Evolutionary conservation across 228 moss, liverwort and hornwort genomes (phyloP).

Genomic region (Sphagnum fallax): DNA sequence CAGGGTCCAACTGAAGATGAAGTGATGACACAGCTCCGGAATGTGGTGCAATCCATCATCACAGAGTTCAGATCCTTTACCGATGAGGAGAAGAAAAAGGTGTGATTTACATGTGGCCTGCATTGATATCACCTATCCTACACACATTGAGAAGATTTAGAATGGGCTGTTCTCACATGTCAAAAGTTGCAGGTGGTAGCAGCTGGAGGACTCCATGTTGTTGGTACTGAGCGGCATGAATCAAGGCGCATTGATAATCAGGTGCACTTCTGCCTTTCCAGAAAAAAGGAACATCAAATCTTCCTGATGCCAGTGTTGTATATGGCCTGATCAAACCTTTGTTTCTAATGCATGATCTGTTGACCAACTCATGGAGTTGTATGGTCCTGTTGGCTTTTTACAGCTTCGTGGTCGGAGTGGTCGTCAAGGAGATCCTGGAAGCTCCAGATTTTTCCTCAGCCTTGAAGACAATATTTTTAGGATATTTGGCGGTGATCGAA

Average conservation of each 20-base stretch:
- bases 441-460: conserved; percentile 93
- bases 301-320: no score
- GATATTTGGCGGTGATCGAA: conserved; percentile 96
- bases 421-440: conserved; percentile 96
- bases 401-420: conserved; percentile 96
- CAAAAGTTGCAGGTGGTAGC: conserved; percentile 50
- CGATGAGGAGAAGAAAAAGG: conserved; percentile 84
- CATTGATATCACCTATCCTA: not conserved
- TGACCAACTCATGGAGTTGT: no score
- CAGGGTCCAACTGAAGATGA: conserved; percentile 88
- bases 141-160: not conserved
- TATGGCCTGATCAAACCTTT: no score
- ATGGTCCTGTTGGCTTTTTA: not conserved
- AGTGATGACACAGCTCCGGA: conserved; percentile 67
- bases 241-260: conserved; percentile 97
- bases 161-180: not conserved
- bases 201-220: conserved; percentile 91
- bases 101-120: conserved; percentile 6
- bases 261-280: conserved; percentile 15
- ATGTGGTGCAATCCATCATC: conserved; percentile 54
- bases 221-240: conserved; percentile 96
- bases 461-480: conserved; percentile 96
- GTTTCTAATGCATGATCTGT: no score
- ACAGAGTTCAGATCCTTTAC: conserved; percentile 73
- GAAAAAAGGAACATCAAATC: no score